These are phyloP conservation scores for Nicotiana undulata DNA, from an alignment of 257 asterid genomes.

Conservation along the genomic window DNA sequence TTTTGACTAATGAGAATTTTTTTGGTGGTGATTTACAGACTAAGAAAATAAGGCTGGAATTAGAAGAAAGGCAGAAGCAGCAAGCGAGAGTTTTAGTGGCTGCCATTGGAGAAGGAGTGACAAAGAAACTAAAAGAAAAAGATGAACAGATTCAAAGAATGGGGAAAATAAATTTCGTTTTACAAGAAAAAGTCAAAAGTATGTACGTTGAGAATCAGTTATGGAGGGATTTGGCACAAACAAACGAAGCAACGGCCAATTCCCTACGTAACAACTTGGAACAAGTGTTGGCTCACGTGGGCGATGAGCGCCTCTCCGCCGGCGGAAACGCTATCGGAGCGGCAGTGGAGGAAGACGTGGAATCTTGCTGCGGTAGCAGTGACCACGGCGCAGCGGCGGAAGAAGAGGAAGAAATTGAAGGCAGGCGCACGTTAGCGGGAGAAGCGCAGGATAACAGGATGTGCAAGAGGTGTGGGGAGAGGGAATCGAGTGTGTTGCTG, in stretches of 20 bases:
- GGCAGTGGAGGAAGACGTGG: constrained; percentile 43
- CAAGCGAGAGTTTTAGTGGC: constrained; percentile 37
- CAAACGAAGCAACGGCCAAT: constrained; percentile 70
- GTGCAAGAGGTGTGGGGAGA: constrained; percentile 54
- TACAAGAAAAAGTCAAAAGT: constrained; percentile 49
- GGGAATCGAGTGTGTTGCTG: constrained; percentile 61
- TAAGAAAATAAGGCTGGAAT: constrained; percentile 45
- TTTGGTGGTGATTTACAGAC: constrained; percentile 20
- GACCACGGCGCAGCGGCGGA: constrained; percentile 13
- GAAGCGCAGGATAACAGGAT: constrained; percentile 16
- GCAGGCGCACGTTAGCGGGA: not conserved
- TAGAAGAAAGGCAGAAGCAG: constrained; percentile 66
- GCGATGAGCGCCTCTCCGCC: constrained; percentile 24
- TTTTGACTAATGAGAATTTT: not conserved
- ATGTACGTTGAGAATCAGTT: constrained; percentile 58
- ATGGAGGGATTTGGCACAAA: constrained; percentile 63
- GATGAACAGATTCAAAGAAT: constrained; percentile 65
- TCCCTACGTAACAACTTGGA: constrained; percentile 56
- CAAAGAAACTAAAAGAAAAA: constrained; percentile 49
- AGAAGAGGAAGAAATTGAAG: constrained; percentile 1
- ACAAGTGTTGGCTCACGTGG: constrained; percentile 46
- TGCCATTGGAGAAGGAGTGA: constrained; percentile 45
- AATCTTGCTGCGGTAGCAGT: constrained; percentile 74
- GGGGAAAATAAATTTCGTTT: constrained; percentile 45
- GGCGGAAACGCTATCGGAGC: constrained; percentile 9